These are phyloP conservation scores for Candida boleticola DNA, from an alignment of 805 yeast species.

Conservation along the genomic window DNA sequence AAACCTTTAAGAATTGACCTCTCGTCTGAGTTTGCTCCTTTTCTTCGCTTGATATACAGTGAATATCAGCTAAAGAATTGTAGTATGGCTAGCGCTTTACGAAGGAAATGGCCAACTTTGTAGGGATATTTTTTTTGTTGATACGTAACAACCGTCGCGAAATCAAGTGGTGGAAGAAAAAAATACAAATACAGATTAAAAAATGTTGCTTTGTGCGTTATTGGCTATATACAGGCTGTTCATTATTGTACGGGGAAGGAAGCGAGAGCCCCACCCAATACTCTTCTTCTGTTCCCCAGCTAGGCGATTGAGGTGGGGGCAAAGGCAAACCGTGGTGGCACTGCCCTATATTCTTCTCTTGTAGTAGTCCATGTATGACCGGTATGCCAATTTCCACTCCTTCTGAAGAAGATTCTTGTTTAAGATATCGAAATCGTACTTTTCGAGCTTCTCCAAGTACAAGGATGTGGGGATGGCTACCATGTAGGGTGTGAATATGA, in stretches of 20 bases:
- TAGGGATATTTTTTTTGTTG: too few relatives aligned
- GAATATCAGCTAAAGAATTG: too few relatives aligned
- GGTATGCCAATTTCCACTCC: slow-evolving; percentile 70
- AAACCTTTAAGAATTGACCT: too few relatives aligned
- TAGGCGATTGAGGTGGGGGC: too few relatives aligned
- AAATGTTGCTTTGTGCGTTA: not conserved
- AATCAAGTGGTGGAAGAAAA: not conserved
- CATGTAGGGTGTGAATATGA: slow-evolving; percentile 67
- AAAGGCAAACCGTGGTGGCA: too few relatives aligned
- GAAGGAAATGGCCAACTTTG: too few relatives aligned
- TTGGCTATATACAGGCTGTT: not conserved
- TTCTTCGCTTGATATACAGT: too few relatives aligned
- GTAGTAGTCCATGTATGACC: slow-evolving; percentile 49
- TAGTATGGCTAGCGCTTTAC: too few relatives aligned
- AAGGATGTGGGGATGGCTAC: slow-evolving; percentile 61
- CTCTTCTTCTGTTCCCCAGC: too few relatives aligned
- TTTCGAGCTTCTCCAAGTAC: slow-evolving; percentile 60
- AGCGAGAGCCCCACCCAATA: too few relatives aligned
- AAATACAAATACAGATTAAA: not conserved
- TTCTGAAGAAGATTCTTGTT: slow-evolving; percentile 40
- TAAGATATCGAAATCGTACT: slow-evolving; percentile 61
- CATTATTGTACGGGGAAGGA: too few relatives aligned
- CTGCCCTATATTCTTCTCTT: slow-evolving; percentile 35
- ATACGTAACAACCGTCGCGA: not conserved
- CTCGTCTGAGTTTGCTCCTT: too few relatives aligned